A percentile compares a stretch with the other conserved stretches of the same genome.
These are phyloP conservation scores for Hygrophila difformis DNA, from an alignment of 257 asterid genomes.

Conservation along the genomic window DNA sequence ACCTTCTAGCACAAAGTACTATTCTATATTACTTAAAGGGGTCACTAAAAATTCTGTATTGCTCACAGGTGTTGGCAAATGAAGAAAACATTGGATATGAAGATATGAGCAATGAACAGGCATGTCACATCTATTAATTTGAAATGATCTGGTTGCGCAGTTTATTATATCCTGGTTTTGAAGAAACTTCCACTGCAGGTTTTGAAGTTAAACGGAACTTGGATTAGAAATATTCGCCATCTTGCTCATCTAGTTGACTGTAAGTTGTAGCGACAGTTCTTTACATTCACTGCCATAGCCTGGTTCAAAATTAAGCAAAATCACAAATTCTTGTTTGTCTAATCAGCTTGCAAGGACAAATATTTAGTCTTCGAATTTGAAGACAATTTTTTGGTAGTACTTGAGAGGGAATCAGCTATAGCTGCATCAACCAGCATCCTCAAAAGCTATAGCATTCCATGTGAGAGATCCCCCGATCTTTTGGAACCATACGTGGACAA, in stretches of 20 bases:
- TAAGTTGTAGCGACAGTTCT: slow-evolving; percentile 30
- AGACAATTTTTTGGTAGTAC: slow-evolving; percentile 66
- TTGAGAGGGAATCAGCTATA: slow-evolving; percentile 67
- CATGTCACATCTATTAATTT: slow-evolving; percentile 21
- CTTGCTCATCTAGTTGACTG: slow-evolving; percentile 86
- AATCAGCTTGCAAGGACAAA: slow-evolving; percentile 61
- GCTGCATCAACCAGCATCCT: slow-evolving; percentile 67
- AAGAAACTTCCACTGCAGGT: slow-evolving; percentile 39
- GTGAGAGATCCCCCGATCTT: slow-evolving; percentile 74
- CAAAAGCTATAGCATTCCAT: slow-evolving; percentile 82
- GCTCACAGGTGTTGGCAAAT: slow-evolving; percentile 73
- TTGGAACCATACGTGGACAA: slow-evolving; percentile 48
- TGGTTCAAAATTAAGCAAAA: no score
- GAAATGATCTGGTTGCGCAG: neutral
- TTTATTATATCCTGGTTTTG: no score
- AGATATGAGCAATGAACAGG: slow-evolving; percentile 94
- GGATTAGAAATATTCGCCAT: slow-evolving; percentile 81
- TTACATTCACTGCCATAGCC: no score
- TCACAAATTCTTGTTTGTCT: no score
- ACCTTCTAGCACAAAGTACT: no score
- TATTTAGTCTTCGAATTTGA: slow-evolving; percentile 76
- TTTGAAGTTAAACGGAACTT: slow-evolving; percentile 71
- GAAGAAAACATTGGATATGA: slow-evolving; percentile 94
- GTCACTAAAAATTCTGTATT: slow-evolving; percentile 4
- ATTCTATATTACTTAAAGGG: no score